Conservation (phyloP, 306 rosid genomes). For the cucumber (Cucumis sativus) region Cucumber_9930_V3 NC_026660.2:10526001-10526500, state of each 20-base stretch:
- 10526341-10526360: too few relatives aligned
- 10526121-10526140: conserved; percentile 36
- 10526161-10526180: too few relatives aligned
- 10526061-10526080: conserved; percentile 23
- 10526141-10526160: background rate
- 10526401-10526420: too few relatives aligned
- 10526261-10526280: too few relatives aligned
- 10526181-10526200: too few relatives aligned
- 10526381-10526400: too few relatives aligned
- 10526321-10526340: too few relatives aligned
- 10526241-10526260: background rate
- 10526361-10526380: too few relatives aligned
- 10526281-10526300: background rate
- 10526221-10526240: background rate
- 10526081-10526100: conserved; percentile 50
- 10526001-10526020: conserved; percentile 15
- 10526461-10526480: background rate
- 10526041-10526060: conserved; percentile 1
- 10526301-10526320: too few relatives aligned
- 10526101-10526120: conserved; percentile 55
- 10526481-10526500: background rate
- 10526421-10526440: too few relatives aligned
- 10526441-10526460: too few relatives aligned
- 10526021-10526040: conserved; percentile 26
- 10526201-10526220: too few relatives aligned